Evolutionary conservation across 805 yeast species (phyloP), one percentile per base, ranked within the genome.

Genomic region (Lipomyces oligophaga): DNA sequence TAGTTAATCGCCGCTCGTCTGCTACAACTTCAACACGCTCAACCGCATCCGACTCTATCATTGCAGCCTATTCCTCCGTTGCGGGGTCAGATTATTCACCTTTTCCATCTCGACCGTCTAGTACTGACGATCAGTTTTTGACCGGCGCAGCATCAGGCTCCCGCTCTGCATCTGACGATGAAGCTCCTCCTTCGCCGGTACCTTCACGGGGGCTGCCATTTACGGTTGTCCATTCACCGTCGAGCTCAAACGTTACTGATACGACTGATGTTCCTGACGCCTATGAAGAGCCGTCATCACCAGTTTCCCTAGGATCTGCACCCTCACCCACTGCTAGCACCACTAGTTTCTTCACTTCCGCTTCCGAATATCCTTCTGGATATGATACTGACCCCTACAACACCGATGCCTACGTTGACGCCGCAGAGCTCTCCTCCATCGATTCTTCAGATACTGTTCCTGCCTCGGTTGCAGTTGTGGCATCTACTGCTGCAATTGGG

Each of bases 261-360:
- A n/a, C n/a, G n/a, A n/a, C n/a, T n/a, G n/a, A n/a, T n/a, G n/a
- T n/a, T n/a, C n/a, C n/a, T n/a, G n/a, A n/a, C n/a, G n/a, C n/a
- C n/a, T n/a, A n/a, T n/a, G n/a, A n/a, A n/a, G n/a, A n/a, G n/a
- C n/a, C n/a, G n/a, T n/a, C n/a, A n/a, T n/a, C n/a, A n/a, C n/a
- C n/a, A n/a, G 38, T 18, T n/a, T 26, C 34, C 24, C 40, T 37
- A 1, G 24, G 22, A 13, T 18, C 38, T 3, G 42, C 47, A 15
- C 44, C 52, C 11, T 47, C 55, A 34, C 52, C 55, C n/a, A 39
- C 55, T 3, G 52, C 46, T 13, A 47, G 49, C 19, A 47, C 55
- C 5, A 33, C 45, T 8, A 47, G 52, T 21, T 50, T 46, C 35
- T 46, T 43, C 32, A 34, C 55, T 30, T 34, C 43, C 25, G 35